phyloP scores from a whole-genome alignment of 495 filamentous ascomycete species.

The Gamarada debralockiae region DNA sequence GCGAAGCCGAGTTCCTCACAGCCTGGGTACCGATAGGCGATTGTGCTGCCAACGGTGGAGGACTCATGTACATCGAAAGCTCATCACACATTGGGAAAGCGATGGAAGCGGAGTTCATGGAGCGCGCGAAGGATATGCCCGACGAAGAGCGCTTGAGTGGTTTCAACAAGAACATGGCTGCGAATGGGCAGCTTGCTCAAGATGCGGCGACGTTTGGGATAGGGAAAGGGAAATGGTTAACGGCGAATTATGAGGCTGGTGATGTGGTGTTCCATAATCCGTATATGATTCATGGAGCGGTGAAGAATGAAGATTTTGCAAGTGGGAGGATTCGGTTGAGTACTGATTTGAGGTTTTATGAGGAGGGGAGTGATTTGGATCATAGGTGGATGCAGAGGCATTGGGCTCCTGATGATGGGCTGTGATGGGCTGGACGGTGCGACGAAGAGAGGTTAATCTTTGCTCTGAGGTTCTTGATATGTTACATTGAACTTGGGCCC shows the following conservation, averaged over 20 bases:
- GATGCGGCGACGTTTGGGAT: slow-evolving; percentile 32
- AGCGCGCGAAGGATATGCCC: neutral
- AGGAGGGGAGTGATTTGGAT: slow-evolving; percentile 4
- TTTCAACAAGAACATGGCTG: neutral
- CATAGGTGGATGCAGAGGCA: too few relatives aligned
- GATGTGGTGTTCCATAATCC: slow-evolving; percentile 58
- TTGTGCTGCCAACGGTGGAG: slow-evolving; percentile 50
- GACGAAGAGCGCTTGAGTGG: neutral
- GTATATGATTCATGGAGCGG: slow-evolving; percentile 49
- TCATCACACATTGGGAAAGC: neutral
- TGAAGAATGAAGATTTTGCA: slow-evolving; percentile 47
- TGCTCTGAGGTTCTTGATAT: too few relatives aligned
- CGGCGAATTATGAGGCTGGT: slow-evolving; percentile 50
- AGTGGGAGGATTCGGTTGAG: slow-evolving; percentile 46
- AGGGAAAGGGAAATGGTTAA: slow-evolving; percentile 44
- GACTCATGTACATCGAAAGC: slow-evolving; percentile 56
- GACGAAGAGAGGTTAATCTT: too few relatives aligned
- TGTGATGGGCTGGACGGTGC: too few relatives aligned
- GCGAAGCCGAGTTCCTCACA: slow-evolving; percentile 52
- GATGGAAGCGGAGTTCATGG: neutral
- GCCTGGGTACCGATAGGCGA: slow-evolving; percentile 64
- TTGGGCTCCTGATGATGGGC: too few relatives aligned
- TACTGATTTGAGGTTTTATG: slow-evolving; percentile 51
- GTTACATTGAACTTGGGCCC: too few relatives aligned
- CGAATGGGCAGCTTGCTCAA: neutral